Evolutionary conservation across 2,329 filamentous ascomycete species (phyloP).

Genomic region (Colletotrichum gloeosporioides): DNA sequence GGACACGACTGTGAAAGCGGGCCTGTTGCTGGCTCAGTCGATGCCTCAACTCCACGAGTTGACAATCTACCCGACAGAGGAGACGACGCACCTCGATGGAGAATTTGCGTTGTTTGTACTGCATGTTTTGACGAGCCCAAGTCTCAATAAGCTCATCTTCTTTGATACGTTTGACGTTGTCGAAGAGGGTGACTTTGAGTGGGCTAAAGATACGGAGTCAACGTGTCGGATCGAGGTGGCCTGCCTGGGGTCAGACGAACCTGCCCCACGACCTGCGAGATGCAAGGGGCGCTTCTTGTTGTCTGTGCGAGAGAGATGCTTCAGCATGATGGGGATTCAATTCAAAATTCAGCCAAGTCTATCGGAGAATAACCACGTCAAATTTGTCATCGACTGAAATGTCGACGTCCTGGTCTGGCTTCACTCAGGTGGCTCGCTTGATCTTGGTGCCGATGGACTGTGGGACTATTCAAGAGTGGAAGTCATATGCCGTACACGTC

Average conservation of each 20-base stretch:
- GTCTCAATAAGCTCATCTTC: not conserved
- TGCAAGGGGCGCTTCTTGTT: no score
- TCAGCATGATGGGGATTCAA: not conserved
- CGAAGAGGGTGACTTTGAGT: not conserved
- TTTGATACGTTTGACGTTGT: not conserved
- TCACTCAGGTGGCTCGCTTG: not conserved
- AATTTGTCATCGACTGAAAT: not conserved
- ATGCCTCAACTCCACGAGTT: not conserved
- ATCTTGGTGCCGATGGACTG: not conserved
- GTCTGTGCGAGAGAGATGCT: not conserved
- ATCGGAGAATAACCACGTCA: not conserved
- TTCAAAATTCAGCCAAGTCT: not conserved
- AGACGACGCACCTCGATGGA: not conserved
- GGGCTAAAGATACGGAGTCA: not conserved
- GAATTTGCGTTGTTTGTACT: not conserved
- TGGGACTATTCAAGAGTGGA: not conserved
- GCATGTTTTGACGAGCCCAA: not conserved
- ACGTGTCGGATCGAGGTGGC: not conserved
- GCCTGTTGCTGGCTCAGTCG: not conserved
- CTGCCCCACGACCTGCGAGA: not conserved
- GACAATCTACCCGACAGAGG: not conserved
- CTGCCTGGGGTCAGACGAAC: not conserved
- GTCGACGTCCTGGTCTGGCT: not conserved
- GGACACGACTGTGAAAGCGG: not conserved
- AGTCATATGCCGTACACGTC: not conserved